Base-by-base conservation (phyloP, 108 stramenopile species). In the Cyclostephanos tholiformis region DNA sequence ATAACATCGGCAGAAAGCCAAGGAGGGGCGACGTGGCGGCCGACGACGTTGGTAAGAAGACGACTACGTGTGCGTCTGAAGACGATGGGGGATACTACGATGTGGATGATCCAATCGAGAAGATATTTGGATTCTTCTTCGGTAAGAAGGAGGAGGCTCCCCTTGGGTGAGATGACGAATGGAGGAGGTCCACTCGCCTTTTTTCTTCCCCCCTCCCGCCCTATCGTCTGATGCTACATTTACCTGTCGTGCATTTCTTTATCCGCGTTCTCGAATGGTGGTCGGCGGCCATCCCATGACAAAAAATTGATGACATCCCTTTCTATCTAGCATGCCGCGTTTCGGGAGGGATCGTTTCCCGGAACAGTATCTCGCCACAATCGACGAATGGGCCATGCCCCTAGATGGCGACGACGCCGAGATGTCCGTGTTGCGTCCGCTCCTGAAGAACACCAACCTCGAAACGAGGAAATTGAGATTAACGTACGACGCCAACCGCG, bases 371-470 rank as follows among this genome's bases (percentile, higher is more conserved):
- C 94, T 91, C 8, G 89, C 91, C 4, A 86, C 85, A 0, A 55
- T 79, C 13, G 63, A 79, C 22, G 89, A 91, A 61, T 87, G 87
- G 84, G 94, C 90, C 23, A 86, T 84, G 38, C 89, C 89, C 5
- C 71, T 95, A n/a, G 83, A 79, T 12, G 59, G 73, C 0, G 94
- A 95, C 63, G 71, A 79, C 49, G 61, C 62, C 14, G 92, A 90
- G 49, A 84, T 90, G 88, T 84, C 87, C 55, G 51, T 68, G 25
- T 39, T 91, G 16, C 76, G 94, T 14, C 94, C 94, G 10, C 71
- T 95, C 26, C 67, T 95, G 22, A 91, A 91, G 67, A 92, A 92
- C 77, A 95, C 94, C 23, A 95, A 92, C 65, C 71, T 95, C 41
- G 94, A 95, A 65, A 62, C 51, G 13, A 75, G 94, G 16, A 74